Conservation (phyloP, 2,329 filamentous ascomycete genomes). For the Cyphellophora attinorum region DNA sequence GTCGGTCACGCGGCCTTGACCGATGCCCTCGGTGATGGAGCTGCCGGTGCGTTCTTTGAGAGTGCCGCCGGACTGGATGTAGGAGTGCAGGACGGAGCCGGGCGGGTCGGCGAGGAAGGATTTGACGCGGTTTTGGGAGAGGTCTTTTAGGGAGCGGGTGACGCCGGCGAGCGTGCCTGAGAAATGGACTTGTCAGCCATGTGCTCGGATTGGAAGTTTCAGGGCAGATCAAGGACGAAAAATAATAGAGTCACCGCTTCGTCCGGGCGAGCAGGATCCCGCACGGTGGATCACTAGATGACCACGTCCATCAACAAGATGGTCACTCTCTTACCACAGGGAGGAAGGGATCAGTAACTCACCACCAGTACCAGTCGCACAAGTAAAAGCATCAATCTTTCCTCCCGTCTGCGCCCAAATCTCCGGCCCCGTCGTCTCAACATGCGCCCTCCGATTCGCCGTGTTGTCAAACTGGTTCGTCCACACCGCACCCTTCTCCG, state of each 20-base stretch:
- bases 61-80: slow-evolving; percentile 76
- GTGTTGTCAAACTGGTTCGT: slow-evolving; percentile 98
- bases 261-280: too few species aligned
- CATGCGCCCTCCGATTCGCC: slow-evolving; percentile 85
- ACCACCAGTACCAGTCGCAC: slow-evolving; percentile 86
- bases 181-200: too few species aligned
- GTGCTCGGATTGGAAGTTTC: too few species aligned
- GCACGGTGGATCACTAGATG: too few species aligned
- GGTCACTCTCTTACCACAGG: too few species aligned
- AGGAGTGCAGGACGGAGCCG: slow-evolving; percentile 84
- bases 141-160: slow-evolving; percentile 80
- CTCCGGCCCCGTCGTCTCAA: slow-evolving; percentile 94
- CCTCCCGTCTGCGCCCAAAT: slow-evolving; percentile 90
- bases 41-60: slow-evolving; percentile 71
- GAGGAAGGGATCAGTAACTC: too few species aligned
- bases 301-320: too few species aligned
- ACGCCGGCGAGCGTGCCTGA: slow-evolving; percentile 83
- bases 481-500: slow-evolving; percentile 76
- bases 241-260: too few species aligned
- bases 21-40: slow-evolving; percentile 95
- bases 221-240: too few species aligned
- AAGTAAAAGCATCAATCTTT: slow-evolving; percentile 86
- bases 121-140: slow-evolving; percentile 68
- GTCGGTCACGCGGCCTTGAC: slow-evolving; percentile 91
- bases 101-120: slow-evolving; percentile 88